Percentiles rank a stretch among this genome's conserved stretches.
Evolutionary conservation across 1,284 basidiomycete genomes (phyloP).

Genomic region (Ganoderma multipileum): DNA sequence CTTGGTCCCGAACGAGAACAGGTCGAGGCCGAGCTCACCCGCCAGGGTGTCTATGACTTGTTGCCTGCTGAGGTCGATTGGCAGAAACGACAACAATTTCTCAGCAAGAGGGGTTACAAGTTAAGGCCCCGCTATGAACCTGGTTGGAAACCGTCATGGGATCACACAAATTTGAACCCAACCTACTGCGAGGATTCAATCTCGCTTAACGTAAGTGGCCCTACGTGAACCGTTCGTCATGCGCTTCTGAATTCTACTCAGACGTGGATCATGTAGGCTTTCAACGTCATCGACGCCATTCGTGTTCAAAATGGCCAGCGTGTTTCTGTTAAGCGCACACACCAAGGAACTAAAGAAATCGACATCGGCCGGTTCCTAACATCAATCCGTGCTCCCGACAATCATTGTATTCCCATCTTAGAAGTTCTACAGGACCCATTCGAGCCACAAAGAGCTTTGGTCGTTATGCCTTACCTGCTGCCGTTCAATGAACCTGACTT

Average conservation of each 20-base stretch:
- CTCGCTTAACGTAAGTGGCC: neutral
- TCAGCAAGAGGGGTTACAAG: slow-evolving; percentile 9
- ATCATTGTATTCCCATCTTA: slow-evolving; percentile 31
- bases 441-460: slow-evolving; percentile 11
- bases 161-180: slow-evolving; percentile 10
- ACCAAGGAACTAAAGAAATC: slow-evolving; percentile 17
- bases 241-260: neutral
- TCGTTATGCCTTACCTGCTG: slow-evolving; percentile 38
- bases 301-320: slow-evolving; percentile 17
- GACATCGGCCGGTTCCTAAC: slow-evolving; percentile 16
- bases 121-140: slow-evolving; percentile 16
- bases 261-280: neutral
- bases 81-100: slow-evolving; percentile 9
- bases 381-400: slow-evolving; percentile 4
- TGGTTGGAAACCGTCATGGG: slow-evolving; percentile 22
- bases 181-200: slow-evolving; percentile 21
- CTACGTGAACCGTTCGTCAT: neutral
- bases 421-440: slow-evolving; percentile 30
- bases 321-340: slow-evolving; percentile 34
- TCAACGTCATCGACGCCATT: slow-evolving; percentile 32
- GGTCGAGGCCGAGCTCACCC: neutral
- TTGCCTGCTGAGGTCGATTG: slow-evolving; percentile 6
- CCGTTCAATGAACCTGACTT: slow-evolving; percentile 33
- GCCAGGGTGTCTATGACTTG: neutral
- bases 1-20: neutral